Evolutionary conservation across 768 basidiomycete genomes (phyloP).

Genomic region (Agaricus bisporus): DNA sequence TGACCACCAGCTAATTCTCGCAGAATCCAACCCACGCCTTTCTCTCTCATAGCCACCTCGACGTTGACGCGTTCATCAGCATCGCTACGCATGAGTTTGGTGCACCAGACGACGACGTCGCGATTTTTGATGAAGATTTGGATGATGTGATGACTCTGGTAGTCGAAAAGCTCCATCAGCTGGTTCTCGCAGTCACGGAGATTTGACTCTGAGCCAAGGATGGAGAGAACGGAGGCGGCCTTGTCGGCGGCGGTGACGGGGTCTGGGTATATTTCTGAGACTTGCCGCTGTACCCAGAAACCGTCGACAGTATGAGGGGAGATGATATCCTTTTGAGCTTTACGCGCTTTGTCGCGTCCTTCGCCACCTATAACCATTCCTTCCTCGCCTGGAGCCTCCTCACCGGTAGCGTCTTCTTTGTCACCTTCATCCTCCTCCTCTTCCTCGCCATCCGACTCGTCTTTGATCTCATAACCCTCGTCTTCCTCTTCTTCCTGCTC

Average conservation of each 20-base stretch:
- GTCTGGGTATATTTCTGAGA: slow-evolving; percentile 87
- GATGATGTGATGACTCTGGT: slow-evolving; percentile 73
- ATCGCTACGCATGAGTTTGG: slow-evolving; percentile 85
- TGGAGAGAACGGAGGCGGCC: slow-evolving; percentile 37
- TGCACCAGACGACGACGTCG: slow-evolving; percentile 97
- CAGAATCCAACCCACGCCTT: slow-evolving; percentile 93
- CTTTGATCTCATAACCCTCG: slow-evolving; percentile 80
- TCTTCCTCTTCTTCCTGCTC: slow-evolving; percentile 93
- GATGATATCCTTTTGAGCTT: slow-evolving; percentile 71
- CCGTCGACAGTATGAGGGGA: slow-evolving; percentile 90
- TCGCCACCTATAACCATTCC: slow-evolving; percentile 78
- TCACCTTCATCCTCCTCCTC: slow-evolving; percentile 47
- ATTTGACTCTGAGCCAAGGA: slow-evolving; percentile 16
- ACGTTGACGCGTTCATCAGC: slow-evolving; percentile 88
- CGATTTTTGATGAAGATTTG: slow-evolving; percentile 91
- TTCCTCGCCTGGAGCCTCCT: slow-evolving; percentile 45
- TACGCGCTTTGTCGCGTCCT: slow-evolving; percentile 37
- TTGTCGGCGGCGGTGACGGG: slow-evolving; percentile 93
- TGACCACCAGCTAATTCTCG: slow-evolving; percentile 83
- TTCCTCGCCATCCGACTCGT: slow-evolving; percentile 74
- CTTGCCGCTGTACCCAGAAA: slow-evolving; percentile 97
- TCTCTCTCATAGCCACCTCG: slow-evolving; percentile 98
- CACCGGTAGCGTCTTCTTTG: slow-evolving; percentile 27
- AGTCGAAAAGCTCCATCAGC: not conserved
- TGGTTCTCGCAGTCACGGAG: slow-evolving; percentile 15